These are phyloP conservation scores for Magnusiomyces suaveolens DNA, from an alignment of 1,139 yeast genomes.

Conservation along the genomic window DNA sequence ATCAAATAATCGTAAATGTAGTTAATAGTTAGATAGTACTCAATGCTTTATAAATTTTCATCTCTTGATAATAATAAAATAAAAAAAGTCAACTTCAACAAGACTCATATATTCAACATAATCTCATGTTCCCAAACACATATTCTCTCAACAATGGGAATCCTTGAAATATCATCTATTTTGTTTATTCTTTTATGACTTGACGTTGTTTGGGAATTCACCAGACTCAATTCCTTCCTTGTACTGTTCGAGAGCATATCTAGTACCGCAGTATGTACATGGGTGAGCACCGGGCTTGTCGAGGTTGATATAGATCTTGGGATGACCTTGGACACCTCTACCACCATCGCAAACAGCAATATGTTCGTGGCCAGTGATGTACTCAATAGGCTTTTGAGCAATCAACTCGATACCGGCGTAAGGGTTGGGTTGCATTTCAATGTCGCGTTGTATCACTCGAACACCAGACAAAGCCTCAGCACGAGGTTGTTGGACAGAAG, in stretches of 20 bases:
- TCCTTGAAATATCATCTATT: background rate
- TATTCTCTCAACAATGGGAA: background rate
- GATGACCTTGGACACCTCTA: slow-evolving; percentile 72
- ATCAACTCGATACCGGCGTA: slow-evolving; percentile 79
- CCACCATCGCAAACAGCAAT: slow-evolving; percentile 83
- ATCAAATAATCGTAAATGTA: no score
- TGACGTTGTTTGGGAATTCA: slow-evolving; percentile 12
- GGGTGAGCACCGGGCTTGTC: slow-evolving; percentile 64
- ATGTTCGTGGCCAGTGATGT: slow-evolving; percentile 42
- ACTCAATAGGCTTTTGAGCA: slow-evolving; percentile 62
- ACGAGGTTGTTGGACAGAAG: slow-evolving; percentile 57
- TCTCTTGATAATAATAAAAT: background rate
- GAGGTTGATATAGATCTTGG: slow-evolving; percentile 70
- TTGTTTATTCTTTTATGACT: background rate
- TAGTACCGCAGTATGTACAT: slow-evolving; percentile 57
- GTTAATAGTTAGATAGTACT: background rate
- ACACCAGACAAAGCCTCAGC: slow-evolving; percentile 52
- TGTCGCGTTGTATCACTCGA: slow-evolving; percentile 64
- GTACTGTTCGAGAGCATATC: slow-evolving; percentile 20
- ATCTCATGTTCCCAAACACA: background rate
- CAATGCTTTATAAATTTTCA: background rate
- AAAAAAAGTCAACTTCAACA: background rate
- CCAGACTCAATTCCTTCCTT: slow-evolving; percentile 20
- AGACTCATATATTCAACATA: background rate
- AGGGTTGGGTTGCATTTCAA: slow-evolving; percentile 62